These are phyloP conservation scores for Leptographium radiaticola DNA, from an alignment of 2,329 filamentous ascomycete species.

Conservation along the genomic window DNA sequence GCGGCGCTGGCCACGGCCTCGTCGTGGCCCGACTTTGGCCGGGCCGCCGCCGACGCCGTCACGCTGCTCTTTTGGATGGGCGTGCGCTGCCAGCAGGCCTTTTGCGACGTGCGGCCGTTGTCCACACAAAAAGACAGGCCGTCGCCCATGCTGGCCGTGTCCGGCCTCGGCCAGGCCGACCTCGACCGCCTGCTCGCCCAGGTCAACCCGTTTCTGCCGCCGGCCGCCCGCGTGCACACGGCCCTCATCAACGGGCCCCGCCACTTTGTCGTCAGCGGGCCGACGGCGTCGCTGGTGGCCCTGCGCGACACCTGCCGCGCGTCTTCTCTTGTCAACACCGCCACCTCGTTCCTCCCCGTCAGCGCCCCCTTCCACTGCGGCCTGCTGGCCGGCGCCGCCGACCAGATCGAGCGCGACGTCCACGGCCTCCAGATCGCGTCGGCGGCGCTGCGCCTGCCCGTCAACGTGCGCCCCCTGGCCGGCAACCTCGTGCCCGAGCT, in stretches of 20 bases:
- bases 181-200: constrained; percentile 18
- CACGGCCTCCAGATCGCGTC: constrained; percentile 67
- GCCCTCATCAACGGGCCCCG: too few species aligned
- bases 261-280: too few species aligned
- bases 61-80: constrained; percentile 98
- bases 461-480: constrained; percentile 83
- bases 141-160: constrained; percentile 91
- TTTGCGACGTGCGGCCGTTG: constrained; percentile 91
- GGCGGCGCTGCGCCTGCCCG: constrained; percentile 63
- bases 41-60: constrained; percentile 65
- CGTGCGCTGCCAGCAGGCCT: constrained; percentile 90
- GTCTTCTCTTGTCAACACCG: constrained; percentile 91
- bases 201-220: too few species aligned
- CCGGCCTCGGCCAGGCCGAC: constrained; percentile 93
- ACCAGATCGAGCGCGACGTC: constrained; percentile 75
- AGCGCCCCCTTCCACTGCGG: constrained; percentile 97
- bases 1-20: constrained; percentile 81
- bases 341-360: constrained; percentile 82
- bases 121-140: too few species aligned
- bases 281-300: too few species aligned
- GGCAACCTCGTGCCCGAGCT: constrained; percentile 77
- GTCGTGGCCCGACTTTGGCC: constrained; percentile 84
- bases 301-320: constrained; percentile 53
- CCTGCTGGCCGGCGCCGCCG: constrained; percentile 72
- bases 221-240: too few species aligned